These are phyloP conservation scores for Exophiala calicioides DNA, from an alignment of 2,329 filamentous ascomycete genomes.

Conservation along the genomic window DNA sequence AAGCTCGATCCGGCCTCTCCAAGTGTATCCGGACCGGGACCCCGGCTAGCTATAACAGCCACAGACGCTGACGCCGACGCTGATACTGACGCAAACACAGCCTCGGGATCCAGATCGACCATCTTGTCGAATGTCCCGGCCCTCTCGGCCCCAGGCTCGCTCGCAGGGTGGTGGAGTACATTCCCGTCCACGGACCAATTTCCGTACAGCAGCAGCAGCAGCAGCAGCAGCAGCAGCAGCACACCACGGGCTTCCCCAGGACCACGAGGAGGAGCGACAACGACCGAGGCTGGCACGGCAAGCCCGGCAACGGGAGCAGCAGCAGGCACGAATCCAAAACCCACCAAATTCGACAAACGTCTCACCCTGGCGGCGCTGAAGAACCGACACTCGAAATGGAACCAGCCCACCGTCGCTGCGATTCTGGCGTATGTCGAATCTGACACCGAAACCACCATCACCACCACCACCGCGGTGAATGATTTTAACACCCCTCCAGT, in stretches of 20 bases:
- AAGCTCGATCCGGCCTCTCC: too few species aligned
- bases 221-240: too few species aligned
- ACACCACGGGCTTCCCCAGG: too few species aligned
- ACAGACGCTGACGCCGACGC: slow-evolving; percentile 22
- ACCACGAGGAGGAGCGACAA: too few species aligned
- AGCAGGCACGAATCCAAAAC: slow-evolving; percentile 11
- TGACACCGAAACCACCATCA: slow-evolving; percentile 1
- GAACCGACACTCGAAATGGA: slow-evolving; percentile 48
- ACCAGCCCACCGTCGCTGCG: slow-evolving; percentile 46
- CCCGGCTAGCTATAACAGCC: too few species aligned
- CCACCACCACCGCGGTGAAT: neutral
- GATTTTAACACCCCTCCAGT: neutral
- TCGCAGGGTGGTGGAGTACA: slow-evolving; percentile 51
- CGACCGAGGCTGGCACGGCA: too few species aligned
- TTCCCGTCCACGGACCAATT: slow-evolving; percentile 17
- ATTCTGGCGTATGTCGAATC: slow-evolving; percentile 43
- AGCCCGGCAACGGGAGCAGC: neutral
- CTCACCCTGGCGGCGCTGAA: slow-evolving; percentile 33
- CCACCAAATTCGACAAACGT: slow-evolving; percentile 18
- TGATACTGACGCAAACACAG: slow-evolving; percentile 24
- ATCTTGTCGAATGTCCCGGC: slow-evolving; percentile 7
- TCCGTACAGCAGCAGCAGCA: too few species aligned
- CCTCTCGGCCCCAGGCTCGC: slow-evolving; percentile 35
- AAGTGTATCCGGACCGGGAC: too few species aligned
- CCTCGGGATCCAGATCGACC: slow-evolving; percentile 26